These are phyloP conservation scores for Andrographis paniculata DNA, from an alignment of 305 asterid genomes.

Conservation along the genomic window DNA sequence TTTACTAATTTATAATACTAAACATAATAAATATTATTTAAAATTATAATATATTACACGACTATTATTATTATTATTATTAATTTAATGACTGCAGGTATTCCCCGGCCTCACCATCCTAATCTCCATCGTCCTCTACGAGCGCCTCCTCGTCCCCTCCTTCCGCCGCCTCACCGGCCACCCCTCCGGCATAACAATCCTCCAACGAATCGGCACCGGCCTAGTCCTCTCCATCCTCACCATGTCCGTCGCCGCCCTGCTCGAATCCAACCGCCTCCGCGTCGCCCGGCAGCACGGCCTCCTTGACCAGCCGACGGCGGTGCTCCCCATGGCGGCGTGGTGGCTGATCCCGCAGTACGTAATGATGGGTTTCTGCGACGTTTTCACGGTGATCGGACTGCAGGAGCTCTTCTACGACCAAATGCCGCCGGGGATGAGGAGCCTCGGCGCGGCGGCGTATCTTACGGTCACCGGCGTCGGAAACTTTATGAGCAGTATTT, in stretches of 20 bases:
- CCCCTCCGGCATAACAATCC: conserved; percentile 45
- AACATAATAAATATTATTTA: too few relatives aligned
- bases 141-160: conserved; percentile 34
- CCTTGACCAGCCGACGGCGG: conserved; percentile 22
- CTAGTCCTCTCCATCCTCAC: conserved; percentile 24
- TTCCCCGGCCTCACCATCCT: conserved; percentile 47
- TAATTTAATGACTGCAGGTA: conserved; percentile 7
- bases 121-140: conserved; percentile 31
- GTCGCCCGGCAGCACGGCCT: conserved; percentile 26
- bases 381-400: conserved; percentile 44
- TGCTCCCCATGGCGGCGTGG: conserved; percentile 41
- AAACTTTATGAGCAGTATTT: conserved; percentile 25
- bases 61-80: neutral
- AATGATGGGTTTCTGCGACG: conserved; percentile 37
- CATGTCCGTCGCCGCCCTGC: conserved; percentile 37
- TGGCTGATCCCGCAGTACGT: conserved; percentile 53
- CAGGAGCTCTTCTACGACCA: conserved; percentile 58
- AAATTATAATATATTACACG: neutral
- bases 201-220: conserved; percentile 46
- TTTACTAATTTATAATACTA: too few relatives aligned
- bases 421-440: conserved; percentile 47
- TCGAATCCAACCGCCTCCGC: conserved; percentile 27
- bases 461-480: conserved; percentile 34
- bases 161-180: conserved; percentile 33
- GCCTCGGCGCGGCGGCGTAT: conserved; percentile 44